Conservation (phyloP, 2,329 filamentous ascomycete genomes). For the Penicillium hordei region DNA sequence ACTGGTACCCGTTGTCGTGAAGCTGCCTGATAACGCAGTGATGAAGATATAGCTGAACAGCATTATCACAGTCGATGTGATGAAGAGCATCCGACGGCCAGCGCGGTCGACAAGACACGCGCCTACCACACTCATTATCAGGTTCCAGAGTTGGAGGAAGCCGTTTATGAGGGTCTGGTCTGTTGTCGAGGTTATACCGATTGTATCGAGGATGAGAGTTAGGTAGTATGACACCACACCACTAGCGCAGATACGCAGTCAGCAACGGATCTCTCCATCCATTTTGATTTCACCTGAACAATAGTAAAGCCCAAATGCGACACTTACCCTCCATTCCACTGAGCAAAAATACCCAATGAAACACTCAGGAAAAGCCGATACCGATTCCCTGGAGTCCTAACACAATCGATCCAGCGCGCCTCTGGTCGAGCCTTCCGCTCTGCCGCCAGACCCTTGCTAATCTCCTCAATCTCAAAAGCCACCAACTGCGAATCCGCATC, state of each 20-base stretch:
- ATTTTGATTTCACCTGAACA: neutral
- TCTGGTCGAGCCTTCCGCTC: neutral
- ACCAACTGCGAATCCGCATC: slow-evolving; percentile 10
- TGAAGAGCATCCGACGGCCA: slow-evolving; percentile 14
- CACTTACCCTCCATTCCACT: slow-evolving; percentile 14
- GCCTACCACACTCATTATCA: slow-evolving; percentile 14
- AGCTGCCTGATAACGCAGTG: slow-evolving; percentile 27
- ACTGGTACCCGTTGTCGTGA: slow-evolving; percentile 11
- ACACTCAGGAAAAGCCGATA: slow-evolving; percentile 14
- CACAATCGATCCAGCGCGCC: slow-evolving; percentile 5
- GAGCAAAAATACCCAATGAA: slow-evolving; percentile 12
- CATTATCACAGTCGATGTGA: slow-evolving; percentile 17
- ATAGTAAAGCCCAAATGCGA: neutral
- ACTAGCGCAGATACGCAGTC: neutral
- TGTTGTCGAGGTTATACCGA: slow-evolving; percentile 12
- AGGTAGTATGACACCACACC: slow-evolving; percentile 17
- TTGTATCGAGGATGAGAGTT: slow-evolving; percentile 10
- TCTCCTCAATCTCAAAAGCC: slow-evolving; percentile 15
- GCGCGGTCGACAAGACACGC: slow-evolving; percentile 14
- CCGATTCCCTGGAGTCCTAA: slow-evolving; percentile 16
- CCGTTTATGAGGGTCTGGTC: slow-evolving; percentile 17
- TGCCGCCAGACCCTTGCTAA: neutral
- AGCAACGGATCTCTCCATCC: neutral
- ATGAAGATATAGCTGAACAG: slow-evolving; percentile 19
- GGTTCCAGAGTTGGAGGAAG: slow-evolving; percentile 20